Evolutionary conservation across 768 basidiomycete genomes (phyloP).

Genomic region (Boletus eberwhitei): DNA sequence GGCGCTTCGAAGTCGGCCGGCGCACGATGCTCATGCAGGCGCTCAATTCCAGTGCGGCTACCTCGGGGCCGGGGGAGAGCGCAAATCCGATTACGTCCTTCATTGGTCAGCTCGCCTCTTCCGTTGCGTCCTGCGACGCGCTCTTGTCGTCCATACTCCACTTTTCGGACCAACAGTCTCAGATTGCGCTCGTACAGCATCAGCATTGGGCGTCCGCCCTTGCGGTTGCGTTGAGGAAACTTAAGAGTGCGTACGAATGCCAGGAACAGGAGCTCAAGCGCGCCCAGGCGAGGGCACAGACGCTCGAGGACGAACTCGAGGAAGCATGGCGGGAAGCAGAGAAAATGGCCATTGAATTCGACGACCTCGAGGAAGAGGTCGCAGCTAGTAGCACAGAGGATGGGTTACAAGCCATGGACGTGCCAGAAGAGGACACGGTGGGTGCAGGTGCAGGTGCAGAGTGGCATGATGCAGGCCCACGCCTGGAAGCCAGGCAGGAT

Average conservation of each 20-base stretch:
- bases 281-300: conserved; percentile 44
- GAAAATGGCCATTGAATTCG: conserved; percentile 67
- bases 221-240: conserved; percentile 72
- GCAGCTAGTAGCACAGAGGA: conserved; percentile 21
- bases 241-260: conserved; percentile 70
- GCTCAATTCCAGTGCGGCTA: conserved; percentile 49
- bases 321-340: conserved; percentile 83
- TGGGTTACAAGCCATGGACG: background rate
- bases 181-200: conserved; percentile 59
- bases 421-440: no score
- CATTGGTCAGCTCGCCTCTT: conserved; percentile 57
- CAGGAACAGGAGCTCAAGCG: conserved; percentile 55
- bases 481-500: conserved; percentile 4
- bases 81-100: conserved; percentile 40
- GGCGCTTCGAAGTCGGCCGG: conserved; percentile 63
- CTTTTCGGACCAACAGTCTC: conserved; percentile 59
- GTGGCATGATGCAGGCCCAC: conserved; percentile 2
- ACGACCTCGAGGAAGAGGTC: conserved; percentile 47
- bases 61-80: conserved; percentile 28
- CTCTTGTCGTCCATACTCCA: conserved; percentile 55
- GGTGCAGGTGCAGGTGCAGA: conserved; percentile 5
- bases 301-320: conserved; percentile 66
- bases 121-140: conserved; percentile 55
- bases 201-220: conserved; percentile 74
- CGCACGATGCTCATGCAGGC: conserved; percentile 72